A percentile compares a stretch with the other conserved stretches of the same genome.
Evolutionary conservation across 2,329 filamentous ascomycete genomes (phyloP).

Genomic region (Aspergillus puulaauensis): DNA sequence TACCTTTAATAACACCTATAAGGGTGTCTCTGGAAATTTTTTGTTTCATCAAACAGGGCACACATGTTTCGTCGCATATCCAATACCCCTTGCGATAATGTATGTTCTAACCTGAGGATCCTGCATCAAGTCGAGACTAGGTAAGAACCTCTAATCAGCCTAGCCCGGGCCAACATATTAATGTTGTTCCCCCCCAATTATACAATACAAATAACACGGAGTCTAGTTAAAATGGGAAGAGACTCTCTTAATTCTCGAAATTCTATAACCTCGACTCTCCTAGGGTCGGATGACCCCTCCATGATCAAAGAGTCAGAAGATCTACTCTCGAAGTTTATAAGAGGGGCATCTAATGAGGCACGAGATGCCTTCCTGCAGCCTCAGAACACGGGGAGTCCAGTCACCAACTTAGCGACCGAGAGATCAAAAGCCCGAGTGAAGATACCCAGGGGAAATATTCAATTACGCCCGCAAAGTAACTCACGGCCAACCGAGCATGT

Average conservation of each 20-base stretch:
- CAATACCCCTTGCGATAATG: background rate
- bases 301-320: slow-evolving; percentile 21
- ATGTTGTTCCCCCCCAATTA: background rate
- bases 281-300: slow-evolving; percentile 20
- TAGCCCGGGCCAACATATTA: background rate
- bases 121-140: background rate
- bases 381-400: background rate
- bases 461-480: background rate
- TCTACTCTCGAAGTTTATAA: slow-evolving; percentile 28
- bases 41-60: background rate
- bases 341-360: slow-evolving; percentile 9
- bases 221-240: slow-evolving; percentile 3
- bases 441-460: background rate
- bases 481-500: background rate
- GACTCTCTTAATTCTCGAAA: background rate
- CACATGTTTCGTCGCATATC: background rate
- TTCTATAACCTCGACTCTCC: background rate
- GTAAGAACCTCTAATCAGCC: background rate
- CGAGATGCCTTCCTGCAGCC: background rate
- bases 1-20: background rate
- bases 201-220: background rate
- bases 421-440: background rate
- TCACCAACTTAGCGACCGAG: background rate
- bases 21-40: background rate
- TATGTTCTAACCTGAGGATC: background rate